phyloP scores from a whole-genome alignment of 108 stramenopile genomes.

The Cyclotella kingstonii region DNA sequence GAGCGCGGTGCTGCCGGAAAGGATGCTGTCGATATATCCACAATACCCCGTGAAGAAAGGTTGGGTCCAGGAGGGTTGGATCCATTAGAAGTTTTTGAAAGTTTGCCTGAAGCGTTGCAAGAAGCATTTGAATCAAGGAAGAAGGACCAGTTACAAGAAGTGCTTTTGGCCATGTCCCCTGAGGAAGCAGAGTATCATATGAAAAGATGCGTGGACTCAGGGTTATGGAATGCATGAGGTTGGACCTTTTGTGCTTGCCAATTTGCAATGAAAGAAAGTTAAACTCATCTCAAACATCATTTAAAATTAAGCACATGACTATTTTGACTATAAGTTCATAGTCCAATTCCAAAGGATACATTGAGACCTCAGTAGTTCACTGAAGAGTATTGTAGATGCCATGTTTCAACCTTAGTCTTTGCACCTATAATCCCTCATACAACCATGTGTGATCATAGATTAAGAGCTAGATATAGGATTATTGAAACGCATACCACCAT shows the following conservation, averaged over 20 bases:
- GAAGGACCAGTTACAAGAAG: constrained; percentile 75
- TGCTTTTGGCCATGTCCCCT: constrained; percentile 69
- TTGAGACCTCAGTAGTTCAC: too few relatives aligned
- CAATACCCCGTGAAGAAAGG: constrained; percentile 76
- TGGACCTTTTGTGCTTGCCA: not conserved
- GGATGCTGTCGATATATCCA: constrained; percentile 66
- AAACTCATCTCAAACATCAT: not conserved
- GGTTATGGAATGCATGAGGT: constrained; percentile 81
- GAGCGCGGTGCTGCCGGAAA: constrained; percentile 49
- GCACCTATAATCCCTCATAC: too few relatives aligned
- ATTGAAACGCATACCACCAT: too few relatives aligned
- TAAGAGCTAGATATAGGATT: too few relatives aligned
- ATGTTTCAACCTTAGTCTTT: too few relatives aligned
- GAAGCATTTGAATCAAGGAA: constrained; percentile 92
- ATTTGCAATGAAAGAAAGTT: not conserved
- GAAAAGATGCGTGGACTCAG: constrained; percentile 92
- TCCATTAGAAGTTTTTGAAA: constrained; percentile 94
- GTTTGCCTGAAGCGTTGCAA: constrained; percentile 82
- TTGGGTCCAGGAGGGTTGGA: constrained; percentile 97
- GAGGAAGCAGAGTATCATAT: constrained; percentile 93
- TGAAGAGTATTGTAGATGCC: too few relatives aligned
- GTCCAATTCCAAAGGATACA: too few relatives aligned
- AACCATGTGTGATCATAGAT: too few relatives aligned
- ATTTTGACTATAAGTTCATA: too few relatives aligned
- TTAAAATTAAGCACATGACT: not conserved